These are phyloP conservation scores for Kuraishia cidri DNA, from an alignment of 805 yeast species.

Conservation along the genomic window DNA sequence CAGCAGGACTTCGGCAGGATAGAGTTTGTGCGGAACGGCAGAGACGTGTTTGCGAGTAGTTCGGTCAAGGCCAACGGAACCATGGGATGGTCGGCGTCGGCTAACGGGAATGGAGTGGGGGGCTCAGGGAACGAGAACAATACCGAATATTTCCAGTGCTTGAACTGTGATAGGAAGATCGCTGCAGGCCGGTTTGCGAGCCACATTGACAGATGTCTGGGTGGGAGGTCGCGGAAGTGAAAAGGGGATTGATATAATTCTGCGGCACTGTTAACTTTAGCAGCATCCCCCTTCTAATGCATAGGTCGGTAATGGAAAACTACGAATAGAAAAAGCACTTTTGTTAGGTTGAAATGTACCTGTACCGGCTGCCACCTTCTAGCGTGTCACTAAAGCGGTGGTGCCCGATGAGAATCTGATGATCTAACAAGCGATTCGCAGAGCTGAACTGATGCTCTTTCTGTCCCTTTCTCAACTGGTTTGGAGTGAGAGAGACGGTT, in stretches of 20 bases:
- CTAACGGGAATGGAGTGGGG: slow-evolving; percentile 6
- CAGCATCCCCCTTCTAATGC: neutral
- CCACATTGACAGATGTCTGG: slow-evolving; percentile 84
- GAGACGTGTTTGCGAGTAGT: slow-evolving; percentile 17
- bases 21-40: slow-evolving; percentile 15
- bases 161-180: slow-evolving; percentile 75
- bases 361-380: no score
- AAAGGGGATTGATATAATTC: neutral
- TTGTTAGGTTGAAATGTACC: neutral
- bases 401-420: no score
- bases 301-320: neutral
- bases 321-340: neutral
- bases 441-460: no score
- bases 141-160: slow-evolving; percentile 60
- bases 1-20: slow-evolving; percentile 19
- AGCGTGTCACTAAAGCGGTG: no score
- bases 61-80: slow-evolving; percentile 5
- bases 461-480: no score
- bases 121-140: slow-evolving; percentile 4
- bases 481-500: no score
- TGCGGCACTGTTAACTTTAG: neutral
- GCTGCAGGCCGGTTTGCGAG: slow-evolving; percentile 92
- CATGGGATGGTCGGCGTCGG: no score
- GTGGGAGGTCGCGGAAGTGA: slow-evolving; percentile 50
- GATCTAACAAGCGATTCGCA: no score